Evolutionary conservation across 2,329 filamentous ascomycete species (phyloP), one percentile per base, ranked within the genome.

Genomic region (Fusarium duplospermum): DNA sequence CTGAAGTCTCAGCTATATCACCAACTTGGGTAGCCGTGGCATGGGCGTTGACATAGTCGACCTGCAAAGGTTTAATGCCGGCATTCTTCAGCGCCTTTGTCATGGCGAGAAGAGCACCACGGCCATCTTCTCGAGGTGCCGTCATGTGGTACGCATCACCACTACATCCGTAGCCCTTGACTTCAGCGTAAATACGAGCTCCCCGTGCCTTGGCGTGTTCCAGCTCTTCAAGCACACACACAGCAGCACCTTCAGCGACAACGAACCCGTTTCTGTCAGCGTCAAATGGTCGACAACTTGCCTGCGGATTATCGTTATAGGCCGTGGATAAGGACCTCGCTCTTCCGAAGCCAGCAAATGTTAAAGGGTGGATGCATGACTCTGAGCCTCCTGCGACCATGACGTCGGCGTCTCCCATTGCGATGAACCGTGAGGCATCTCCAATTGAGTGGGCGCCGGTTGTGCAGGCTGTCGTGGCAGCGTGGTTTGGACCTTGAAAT

Each of bases 341-440:
- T 71, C 95, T 89, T 27, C 94, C 93, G 79, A 99, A 99, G 8
- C 96, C 96, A 8, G 95, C 94, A 76, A 98, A 93, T 2, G 96
- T 94, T 50, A 99, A 87, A 11, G 96, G 96, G 80, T 99, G 96
- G 65, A 99, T 96, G 81, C 96, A 99, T 0, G 96, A 95, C 83
- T 99, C 96, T 10, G 96, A 91, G 31, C 96, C 96, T 47, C 96
- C 96, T n/a, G 96, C 95, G 10, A 99, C 85, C 95, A 99, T 98
- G 64, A 98, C 93, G 81, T 98, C 89, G 54, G 96, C 96, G 81
- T 98, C 96, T 8, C 95, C 95, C 79, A 92, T 92, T n/a, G 93
- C 90, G 71, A 99, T 96, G 81, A 98, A 94, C 20, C 96, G 91
- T n/a, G 93, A 92, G 7, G 96, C 96, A 81, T 99, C 96, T 20